These are phyloP conservation scores for Globisporangium irregulare DNA, from an alignment of 352 stramenopile species.

Conservation along the genomic window DNA sequence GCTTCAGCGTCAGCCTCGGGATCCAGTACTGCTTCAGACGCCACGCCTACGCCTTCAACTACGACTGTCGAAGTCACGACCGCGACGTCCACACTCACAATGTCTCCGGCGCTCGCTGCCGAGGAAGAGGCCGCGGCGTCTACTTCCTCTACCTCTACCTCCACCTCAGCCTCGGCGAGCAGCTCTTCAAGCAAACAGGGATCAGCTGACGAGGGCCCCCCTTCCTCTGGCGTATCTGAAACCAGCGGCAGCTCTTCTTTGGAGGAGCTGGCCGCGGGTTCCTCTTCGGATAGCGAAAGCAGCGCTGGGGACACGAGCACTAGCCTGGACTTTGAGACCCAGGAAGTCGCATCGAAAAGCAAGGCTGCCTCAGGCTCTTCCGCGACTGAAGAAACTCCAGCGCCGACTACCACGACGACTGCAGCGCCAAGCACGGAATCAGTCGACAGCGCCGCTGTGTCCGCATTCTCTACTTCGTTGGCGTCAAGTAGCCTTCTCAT, in stretches of 20 bases:
- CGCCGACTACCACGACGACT: not conserved
- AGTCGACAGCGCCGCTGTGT: not conserved
- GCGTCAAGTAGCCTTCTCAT: not conserved
- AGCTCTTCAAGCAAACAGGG: not conserved
- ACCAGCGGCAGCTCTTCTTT: not conserved
- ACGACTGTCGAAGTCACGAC: slow-evolving; percentile 13
- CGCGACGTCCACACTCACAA: slow-evolving; percentile 5
- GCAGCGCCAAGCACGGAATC: not conserved
- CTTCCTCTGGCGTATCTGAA: not conserved
- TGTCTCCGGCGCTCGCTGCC: slow-evolving; percentile 8
- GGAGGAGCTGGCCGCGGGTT: not conserved
- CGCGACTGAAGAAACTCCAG: not conserved
- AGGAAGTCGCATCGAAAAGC: slow-evolving; percentile 11
- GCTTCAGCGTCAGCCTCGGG: slow-evolving; percentile 2
- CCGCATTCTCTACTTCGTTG: not conserved
- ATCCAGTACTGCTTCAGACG: slow-evolving; percentile 15
- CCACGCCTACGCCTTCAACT: slow-evolving; percentile 8
- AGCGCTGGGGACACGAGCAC: slow-evolving; percentile 2
- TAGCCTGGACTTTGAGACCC: slow-evolving; percentile 9
- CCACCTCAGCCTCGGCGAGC: not conserved
- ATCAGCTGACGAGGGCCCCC: not conserved
- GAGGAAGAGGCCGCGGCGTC: slow-evolving; percentile 8
- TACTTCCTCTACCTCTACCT: not conserved
- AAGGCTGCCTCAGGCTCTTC: slow-evolving; percentile 14
- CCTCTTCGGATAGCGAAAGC: not conserved